Conservation (phyloP, 2,329 filamentous ascomycete species). For the Diplodia scrobiculata region DNA sequence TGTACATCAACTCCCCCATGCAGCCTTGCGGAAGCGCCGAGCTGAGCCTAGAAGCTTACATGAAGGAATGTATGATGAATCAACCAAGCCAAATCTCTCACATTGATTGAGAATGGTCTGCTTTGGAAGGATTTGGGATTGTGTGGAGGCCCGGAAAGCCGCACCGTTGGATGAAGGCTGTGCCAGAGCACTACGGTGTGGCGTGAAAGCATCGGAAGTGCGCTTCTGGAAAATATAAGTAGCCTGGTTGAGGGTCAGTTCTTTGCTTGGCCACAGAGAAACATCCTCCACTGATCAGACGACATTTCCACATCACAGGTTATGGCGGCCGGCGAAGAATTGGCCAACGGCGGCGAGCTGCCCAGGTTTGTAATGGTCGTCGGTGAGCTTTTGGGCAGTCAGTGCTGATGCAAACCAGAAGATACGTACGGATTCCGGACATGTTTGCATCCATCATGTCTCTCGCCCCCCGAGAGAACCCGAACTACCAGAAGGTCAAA, state of each 20-base stretch:
- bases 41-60: no score
- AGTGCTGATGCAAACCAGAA: neutral
- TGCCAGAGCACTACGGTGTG: no score
- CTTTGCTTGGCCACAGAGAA: neutral
- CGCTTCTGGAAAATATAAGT: neutral
- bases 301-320: neutral
- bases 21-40: no score
- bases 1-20: no score
- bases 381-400: no score
- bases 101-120: no score
- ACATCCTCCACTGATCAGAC: neutral
- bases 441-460: slow-evolving; percentile 19
- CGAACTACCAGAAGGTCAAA: neutral
- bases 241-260: neutral
- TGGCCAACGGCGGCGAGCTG: neutral
- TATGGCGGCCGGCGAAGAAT: neutral
- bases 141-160: no score
- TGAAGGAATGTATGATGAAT: no score
- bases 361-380: neutral
- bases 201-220: neutral
- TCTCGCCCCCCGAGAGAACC: neutral
- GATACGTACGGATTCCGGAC: slow-evolving; percentile 7
- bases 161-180: no score
- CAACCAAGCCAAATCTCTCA: no score
- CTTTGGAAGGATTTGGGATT: no score